These are phyloP conservation scores for Sistotremastrum niveocremeum DNA, from an alignment of 768 basidiomycete genomes.

Conservation along the genomic window DNA sequence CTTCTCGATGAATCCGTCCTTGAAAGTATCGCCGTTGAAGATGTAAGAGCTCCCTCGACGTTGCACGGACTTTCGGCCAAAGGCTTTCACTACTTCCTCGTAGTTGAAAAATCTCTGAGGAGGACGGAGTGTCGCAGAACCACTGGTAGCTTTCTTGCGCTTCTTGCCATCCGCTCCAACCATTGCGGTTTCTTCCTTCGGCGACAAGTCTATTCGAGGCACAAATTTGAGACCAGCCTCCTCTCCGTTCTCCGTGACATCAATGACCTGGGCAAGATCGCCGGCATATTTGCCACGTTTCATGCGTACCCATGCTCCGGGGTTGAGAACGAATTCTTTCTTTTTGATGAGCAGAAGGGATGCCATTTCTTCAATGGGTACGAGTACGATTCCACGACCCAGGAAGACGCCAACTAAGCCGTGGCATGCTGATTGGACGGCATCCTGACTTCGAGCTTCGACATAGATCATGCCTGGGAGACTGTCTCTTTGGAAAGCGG, in stretches of 20 bases:
- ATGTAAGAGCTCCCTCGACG: conserved; percentile 66
- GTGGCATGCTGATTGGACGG: conserved; percentile 72
- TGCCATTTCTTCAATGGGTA: conserved; percentile 97
- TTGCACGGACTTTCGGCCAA: conserved; percentile 62
- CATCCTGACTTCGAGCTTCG: conserved; percentile 78
- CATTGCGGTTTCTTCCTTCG: conserved; percentile 51
- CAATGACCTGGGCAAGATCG: conserved; percentile 91
- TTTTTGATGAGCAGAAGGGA: conserved; percentile 92
- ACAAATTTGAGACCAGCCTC: conserved; percentile 88
- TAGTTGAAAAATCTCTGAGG: conserved; percentile 88
- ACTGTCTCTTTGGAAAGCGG: conserved; percentile 93
- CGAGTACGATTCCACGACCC: conserved; percentile 66
- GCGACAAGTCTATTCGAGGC: conserved; percentile 94
- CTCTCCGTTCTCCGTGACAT: conserved; percentile 86
- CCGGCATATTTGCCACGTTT: conserved; percentile 87
- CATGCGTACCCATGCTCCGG: conserved; percentile 91
- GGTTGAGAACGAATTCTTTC: conserved; percentile 70
- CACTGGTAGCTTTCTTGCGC: conserved; percentile 50
- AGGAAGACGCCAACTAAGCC: conserved; percentile 91
- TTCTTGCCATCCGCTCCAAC: conserved; percentile 54
- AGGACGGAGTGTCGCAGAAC: conserved; percentile 53
- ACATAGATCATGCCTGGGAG: conserved; percentile 94
- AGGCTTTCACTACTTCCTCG: conserved; percentile 82
- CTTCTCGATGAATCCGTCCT: conserved; percentile 92
- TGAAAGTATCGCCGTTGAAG: conserved; percentile 89